Conservation (phyloP, 331 rosid genomes). For the Rhamnella rubrinervis region DNA sequence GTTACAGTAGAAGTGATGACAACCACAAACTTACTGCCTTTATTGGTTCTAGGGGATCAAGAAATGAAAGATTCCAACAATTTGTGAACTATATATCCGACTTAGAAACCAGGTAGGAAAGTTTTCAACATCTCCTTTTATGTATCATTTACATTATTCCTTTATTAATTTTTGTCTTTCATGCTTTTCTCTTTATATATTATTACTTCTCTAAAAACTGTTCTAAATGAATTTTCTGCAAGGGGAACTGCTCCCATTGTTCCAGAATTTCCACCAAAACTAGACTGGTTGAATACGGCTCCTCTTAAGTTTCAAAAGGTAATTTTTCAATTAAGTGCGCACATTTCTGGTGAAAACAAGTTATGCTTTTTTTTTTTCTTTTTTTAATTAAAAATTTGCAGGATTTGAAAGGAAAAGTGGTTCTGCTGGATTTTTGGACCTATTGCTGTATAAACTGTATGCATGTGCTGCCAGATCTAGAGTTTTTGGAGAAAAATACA, state of each 20-base stretch:
- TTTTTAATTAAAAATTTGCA: conserved; percentile 34
- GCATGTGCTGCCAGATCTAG: conserved; percentile 95
- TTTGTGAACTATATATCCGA: conserved; percentile 84
- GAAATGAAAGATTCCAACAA: conserved; percentile 66
- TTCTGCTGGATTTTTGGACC: conserved; percentile 91
- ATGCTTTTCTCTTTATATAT: conserved; percentile 1
- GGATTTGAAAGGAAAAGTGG: conserved; percentile 96
- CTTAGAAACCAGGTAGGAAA: conserved; percentile 64
- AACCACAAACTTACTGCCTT: conserved; percentile 9
- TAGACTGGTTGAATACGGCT: conserved; percentile 91
- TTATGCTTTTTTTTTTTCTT: conserved; percentile 1
- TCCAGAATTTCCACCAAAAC: conserved; percentile 91
- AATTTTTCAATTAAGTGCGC: conserved; percentile 35
- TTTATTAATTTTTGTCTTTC: neutral
- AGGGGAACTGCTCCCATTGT: conserved; percentile 71
- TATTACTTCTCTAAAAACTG: conserved; percentile 2
- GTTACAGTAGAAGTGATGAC: conserved; percentile 9
- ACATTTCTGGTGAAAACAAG: conserved; percentile 26
- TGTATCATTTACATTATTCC: neutral
- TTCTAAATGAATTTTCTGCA: conserved; percentile 23
- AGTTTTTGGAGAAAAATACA: conserved; percentile 85
- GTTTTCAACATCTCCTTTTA: conserved; percentile 5
- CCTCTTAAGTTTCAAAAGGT: conserved; percentile 89
- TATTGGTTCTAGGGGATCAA: conserved; percentile 51
- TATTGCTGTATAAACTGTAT: conserved; percentile 95